These are phyloP conservation scores for Scheffersomyces titani DNA, from an alignment of 1,139 yeast genomes.

Conservation along the genomic window DNA sequence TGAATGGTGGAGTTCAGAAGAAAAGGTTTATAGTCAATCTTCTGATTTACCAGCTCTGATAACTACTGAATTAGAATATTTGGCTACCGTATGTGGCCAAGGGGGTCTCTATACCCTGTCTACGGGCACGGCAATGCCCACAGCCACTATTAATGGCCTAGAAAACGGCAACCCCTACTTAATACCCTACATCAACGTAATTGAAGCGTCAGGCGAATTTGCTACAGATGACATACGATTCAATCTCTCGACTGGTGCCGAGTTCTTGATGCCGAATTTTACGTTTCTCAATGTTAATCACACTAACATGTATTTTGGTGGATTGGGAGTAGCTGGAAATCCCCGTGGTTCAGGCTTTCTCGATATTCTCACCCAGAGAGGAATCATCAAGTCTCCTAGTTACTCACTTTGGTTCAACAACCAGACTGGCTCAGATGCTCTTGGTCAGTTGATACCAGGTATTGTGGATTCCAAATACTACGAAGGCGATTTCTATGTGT, in stretches of 20 bases:
- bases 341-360: constrained; percentile 45
- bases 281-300: constrained; percentile 29
- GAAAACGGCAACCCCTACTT: constrained; percentile 16
- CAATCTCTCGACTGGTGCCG: constrained; percentile 12
- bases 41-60: constrained; percentile 16
- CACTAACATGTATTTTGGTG: constrained; percentile 30
- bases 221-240: constrained; percentile 25
- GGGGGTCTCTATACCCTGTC: constrained; percentile 24
- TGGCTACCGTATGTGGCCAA: constrained; percentile 28
- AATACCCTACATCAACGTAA: constrained; percentile 30
- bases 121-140: constrained; percentile 3
- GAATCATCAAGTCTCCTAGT: constrained; percentile 45
- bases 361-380: constrained; percentile 27
- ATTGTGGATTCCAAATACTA: constrained; percentile 51
- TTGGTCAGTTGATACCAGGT: constrained; percentile 58
- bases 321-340: constrained; percentile 56
- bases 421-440: constrained; percentile 11
- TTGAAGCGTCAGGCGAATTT: constrained; percentile 29
- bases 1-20: constrained; percentile 21
- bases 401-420: constrained; percentile 56
- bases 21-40: constrained; percentile 4
- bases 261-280: constrained; percentile 20
- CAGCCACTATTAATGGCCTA: constrained; percentile 11
- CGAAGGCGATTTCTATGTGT: constrained; percentile 48
- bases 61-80: constrained; percentile 20